phyloP scores from a whole-genome alignment of 2,329 filamentous ascomycete species.

The Pyricularia pennisetigena region DNA sequence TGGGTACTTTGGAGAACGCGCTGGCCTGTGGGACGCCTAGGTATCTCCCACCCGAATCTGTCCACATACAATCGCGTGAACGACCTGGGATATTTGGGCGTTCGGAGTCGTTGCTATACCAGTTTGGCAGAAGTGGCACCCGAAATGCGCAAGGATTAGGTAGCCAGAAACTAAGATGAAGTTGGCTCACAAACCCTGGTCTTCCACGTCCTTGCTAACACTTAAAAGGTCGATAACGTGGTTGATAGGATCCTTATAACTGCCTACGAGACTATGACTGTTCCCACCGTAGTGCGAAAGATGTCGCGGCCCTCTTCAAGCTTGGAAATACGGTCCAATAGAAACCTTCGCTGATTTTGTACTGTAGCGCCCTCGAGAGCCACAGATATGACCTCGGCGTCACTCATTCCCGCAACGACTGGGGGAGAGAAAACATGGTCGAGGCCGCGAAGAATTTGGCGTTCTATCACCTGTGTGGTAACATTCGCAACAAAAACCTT shows the following conservation, averaged over 20 bases:
- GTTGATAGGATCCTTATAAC: background rate
- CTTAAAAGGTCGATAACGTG: background rate
- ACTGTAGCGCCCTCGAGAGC: background rate
- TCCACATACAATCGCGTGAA: background rate
- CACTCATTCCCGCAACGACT: background rate
- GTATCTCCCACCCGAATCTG: background rate
- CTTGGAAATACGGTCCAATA: background rate
- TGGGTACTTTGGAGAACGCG: background rate
- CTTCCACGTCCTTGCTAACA: background rate
- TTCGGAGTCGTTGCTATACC: background rate
- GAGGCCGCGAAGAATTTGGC: slow-evolving; percentile 1
- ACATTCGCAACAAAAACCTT: background rate
- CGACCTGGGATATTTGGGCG: background rate
- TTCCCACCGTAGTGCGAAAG: background rate
- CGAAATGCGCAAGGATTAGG: background rate
- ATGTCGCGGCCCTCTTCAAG: background rate
- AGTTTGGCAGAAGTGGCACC: background rate
- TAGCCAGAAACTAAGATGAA: background rate
- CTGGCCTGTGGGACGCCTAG: background rate
- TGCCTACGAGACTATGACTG: background rate
- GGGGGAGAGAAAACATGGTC: background rate
- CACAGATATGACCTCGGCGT: background rate
- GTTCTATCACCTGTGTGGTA: background rate
- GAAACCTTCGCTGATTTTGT: background rate
- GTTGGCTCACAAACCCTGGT: background rate